phyloP scores from a whole-genome alignment of 768 basidiomycete genomes.

The Rubroboletus satanas region DNA sequence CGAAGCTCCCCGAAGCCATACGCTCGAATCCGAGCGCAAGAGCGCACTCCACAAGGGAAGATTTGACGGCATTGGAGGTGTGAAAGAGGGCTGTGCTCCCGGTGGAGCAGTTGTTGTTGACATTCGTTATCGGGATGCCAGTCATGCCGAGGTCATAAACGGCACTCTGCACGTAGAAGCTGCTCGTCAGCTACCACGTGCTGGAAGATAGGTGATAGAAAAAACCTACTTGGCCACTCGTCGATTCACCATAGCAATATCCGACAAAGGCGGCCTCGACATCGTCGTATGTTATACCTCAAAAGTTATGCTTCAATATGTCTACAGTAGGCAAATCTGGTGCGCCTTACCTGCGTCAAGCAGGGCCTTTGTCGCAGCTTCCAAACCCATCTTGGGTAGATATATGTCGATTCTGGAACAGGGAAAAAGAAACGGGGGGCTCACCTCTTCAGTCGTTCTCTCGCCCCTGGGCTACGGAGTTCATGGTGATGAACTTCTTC shows the following conservation, averaged over 20 bases:
- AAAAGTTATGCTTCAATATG: constrained; percentile 15
- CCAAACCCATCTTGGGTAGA: constrained; percentile 24
- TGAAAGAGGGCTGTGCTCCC: constrained; percentile 72
- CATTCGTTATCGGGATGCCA: constrained; percentile 75
- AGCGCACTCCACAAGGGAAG: constrained; percentile 63
- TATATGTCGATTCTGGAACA: not conserved
- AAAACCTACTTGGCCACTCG: constrained; percentile 58
- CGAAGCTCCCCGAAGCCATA: constrained; percentile 69
- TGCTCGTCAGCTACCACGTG: not conserved
- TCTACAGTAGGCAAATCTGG: not conserved
- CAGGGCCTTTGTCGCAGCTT: constrained; percentile 80
- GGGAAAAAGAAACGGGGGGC: not conserved
- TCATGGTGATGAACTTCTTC: not conserved
- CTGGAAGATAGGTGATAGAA: not conserved
- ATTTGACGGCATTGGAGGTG: constrained; percentile 63
- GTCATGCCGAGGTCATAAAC: constrained; percentile 80
- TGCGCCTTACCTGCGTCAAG: constrained; percentile 63
- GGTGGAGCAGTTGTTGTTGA: constrained; percentile 84
- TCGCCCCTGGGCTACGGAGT: constrained; percentile 53
- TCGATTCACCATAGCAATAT: constrained; percentile 75
- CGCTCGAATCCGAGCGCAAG: constrained; percentile 83
- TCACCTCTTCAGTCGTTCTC: constrained; percentile 64
- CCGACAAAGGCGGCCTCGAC: constrained; percentile 71
- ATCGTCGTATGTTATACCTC: constrained; percentile 75
- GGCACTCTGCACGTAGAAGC: constrained; percentile 46